These are phyloP conservation scores for Trichocladium uniseriatum DNA, from an alignment of 495 filamentous ascomycete species.

Conservation along the genomic window DNA sequence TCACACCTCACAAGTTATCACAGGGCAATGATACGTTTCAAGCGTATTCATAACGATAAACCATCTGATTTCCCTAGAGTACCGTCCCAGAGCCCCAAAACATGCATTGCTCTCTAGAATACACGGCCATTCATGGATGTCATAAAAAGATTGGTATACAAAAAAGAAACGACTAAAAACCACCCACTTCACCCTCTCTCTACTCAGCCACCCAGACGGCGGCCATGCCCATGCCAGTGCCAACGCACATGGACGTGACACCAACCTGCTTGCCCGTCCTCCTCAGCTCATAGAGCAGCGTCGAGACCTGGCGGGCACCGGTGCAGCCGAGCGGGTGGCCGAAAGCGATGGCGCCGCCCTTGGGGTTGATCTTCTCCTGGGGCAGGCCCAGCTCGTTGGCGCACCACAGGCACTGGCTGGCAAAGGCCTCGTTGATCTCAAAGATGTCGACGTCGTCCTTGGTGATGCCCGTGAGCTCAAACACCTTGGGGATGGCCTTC, in stretches of 20 bases:
- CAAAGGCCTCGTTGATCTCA: constrained; percentile 99
- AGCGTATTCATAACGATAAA: too few species aligned
- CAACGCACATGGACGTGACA: constrained; percentile 93
- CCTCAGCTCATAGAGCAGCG: constrained; percentile 78
- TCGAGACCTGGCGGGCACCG: constrained; percentile 86
- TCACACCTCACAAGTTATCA: too few species aligned
- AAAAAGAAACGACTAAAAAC: not conserved
- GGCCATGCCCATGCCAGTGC: constrained; percentile 89
- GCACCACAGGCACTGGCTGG: constrained; percentile 91
- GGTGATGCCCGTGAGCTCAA: constrained; percentile 73
- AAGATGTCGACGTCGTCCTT: constrained; percentile 93
- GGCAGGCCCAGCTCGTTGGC: constrained; percentile 77
- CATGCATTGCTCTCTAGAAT: constrained; percentile 7
- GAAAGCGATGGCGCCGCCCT: constrained; percentile 97
- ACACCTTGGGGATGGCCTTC: constrained; percentile 88
- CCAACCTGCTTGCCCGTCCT: constrained; percentile 75
- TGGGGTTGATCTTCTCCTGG: constrained; percentile 81
- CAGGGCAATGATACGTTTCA: too few species aligned
- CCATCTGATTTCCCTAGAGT: not conserved
- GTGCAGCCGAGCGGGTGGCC: constrained; percentile 95
- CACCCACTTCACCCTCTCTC: not conserved
- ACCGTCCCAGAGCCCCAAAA: not conserved
- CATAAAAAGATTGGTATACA: constrained; percentile 8
- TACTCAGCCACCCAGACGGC: constrained; percentile 74
- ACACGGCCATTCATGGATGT: constrained; percentile 3